Base-by-base conservation (phyloP, 129 eudicot genomes). In the Pseudognaphalium luteoalbum region DNA sequence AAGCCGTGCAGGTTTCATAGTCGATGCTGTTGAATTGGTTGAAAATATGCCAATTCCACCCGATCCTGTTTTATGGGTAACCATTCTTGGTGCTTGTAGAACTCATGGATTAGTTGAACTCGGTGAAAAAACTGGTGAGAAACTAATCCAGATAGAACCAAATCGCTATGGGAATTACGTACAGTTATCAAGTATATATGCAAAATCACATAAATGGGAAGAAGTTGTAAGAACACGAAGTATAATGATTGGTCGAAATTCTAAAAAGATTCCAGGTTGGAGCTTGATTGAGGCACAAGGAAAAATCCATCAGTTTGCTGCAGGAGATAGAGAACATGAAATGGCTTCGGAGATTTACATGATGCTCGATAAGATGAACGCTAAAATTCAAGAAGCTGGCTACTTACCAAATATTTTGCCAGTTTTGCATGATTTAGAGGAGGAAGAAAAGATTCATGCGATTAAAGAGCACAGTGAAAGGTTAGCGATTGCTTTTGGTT, bases 401-500 rank as follows among this genome's bases (percentile, higher is more conserved):
- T 39, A 39, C 47, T 39, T 39, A 9, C 47, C 47, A 39, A 39
- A 39, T 39, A 39, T 39, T 39, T 8, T 12, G 0, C 47, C 47
- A 1, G 12, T 9, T 39, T 75, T 75, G 77, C 80, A 74, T 68
- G 84, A 75, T 33, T 59, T 39, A 39, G 47, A 60, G 5, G 80
- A 81, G 76, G 84, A 81, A 75, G 84, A 81, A 47, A 81, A 75
- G 64, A 50, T 74, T 25, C 69, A 68, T 28, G 71, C 72, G 0
- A 68, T 81, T 1, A 74, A 75, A 68, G 80, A 81, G 47, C 84
- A 81, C 22, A 73, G 83, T 30, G 80, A 74, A 64, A 74, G 83
- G 75, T 42, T 80, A 42, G 83, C 83, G 28, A 75, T 81, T 69
- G 84, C 81, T 59, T 82, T 71, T 71, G 85, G 74, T 37, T 71